These are phyloP conservation scores for Xerocomellus dryophilus DNA, from an alignment of 768 basidiomycete species.

Conservation along the genomic window DNA sequence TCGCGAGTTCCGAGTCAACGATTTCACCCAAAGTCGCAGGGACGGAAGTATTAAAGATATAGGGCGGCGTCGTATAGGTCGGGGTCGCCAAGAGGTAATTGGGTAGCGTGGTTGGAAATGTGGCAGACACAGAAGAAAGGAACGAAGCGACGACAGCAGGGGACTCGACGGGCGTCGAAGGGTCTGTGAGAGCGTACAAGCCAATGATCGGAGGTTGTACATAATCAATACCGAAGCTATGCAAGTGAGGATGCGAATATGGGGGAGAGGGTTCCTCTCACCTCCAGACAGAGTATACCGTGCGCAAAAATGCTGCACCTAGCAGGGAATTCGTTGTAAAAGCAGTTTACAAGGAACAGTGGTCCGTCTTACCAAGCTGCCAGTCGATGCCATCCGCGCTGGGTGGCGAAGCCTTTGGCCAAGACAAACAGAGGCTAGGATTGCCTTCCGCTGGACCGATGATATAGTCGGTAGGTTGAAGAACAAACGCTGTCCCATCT, in stretches of 20 bases:
- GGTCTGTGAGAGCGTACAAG: slow-evolving; percentile 59
- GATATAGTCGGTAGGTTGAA: slow-evolving; percentile 75
- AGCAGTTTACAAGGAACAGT: not conserved
- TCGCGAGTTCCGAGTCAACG: slow-evolving; percentile 60
- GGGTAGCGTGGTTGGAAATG: slow-evolving; percentile 65
- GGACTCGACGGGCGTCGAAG: slow-evolving; percentile 41
- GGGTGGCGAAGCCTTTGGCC: slow-evolving; percentile 67
- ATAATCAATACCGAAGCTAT: slow-evolving; percentile 68
- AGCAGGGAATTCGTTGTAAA: not conserved
- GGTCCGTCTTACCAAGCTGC: slow-evolving; percentile 59
- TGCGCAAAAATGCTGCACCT: slow-evolving; percentile 68
- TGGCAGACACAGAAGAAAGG: slow-evolving; percentile 60
- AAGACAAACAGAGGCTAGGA: slow-evolving; percentile 67
- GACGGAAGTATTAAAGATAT: slow-evolving; percentile 68
- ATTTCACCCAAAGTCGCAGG: slow-evolving; percentile 52
- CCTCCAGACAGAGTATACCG: slow-evolving; percentile 81
- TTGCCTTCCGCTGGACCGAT: slow-evolving; percentile 66
- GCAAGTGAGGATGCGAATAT: slow-evolving; percentile 1
- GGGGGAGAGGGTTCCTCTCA: slow-evolving; percentile 24
- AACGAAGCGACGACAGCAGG: slow-evolving; percentile 45
- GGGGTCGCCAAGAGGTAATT: slow-evolving; percentile 70
- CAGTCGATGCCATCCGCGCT: slow-evolving; percentile 76
- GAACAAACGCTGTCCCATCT: slow-evolving; percentile 43
- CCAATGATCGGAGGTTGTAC: slow-evolving; percentile 78
- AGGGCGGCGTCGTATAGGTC: slow-evolving; percentile 57